A percentile compares a stretch with the other conserved stretches of the same genome.
Evolutionary conservation across 2,329 filamentous ascomycete genomes (phyloP).

Genomic region (Aspergillus oerlinghausenensis): DNA sequence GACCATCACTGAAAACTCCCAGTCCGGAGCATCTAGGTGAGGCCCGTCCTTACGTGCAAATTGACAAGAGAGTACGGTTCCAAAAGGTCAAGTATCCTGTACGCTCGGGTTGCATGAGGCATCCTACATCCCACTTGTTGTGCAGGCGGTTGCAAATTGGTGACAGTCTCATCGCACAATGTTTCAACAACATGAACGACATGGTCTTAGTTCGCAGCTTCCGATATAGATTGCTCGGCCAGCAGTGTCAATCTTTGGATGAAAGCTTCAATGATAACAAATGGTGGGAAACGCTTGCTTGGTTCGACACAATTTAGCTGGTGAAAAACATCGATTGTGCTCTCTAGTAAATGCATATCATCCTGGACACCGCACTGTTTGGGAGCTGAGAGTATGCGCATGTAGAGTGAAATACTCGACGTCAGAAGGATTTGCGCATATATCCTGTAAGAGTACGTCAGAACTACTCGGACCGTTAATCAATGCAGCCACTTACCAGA

Average conservation of each 20-base stretch:
- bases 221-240: not conserved
- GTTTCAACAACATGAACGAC: not conserved
- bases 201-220: not conserved
- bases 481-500: slow-evolving; percentile 13
- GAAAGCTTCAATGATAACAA: slow-evolving; percentile 14
- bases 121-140: not conserved
- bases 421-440: slow-evolving; percentile 20
- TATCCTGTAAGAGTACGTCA: slow-evolving; percentile 7
- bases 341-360: slow-evolving; percentile 15
- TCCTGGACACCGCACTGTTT: slow-evolving; percentile 1
- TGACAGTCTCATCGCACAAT: not conserved
- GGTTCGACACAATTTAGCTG: not conserved
- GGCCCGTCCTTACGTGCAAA: too few species aligned
- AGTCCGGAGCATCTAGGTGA: too few species aligned
- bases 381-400: slow-evolving; percentile 7
- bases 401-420: slow-evolving; percentile 15
- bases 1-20: too few species aligned
- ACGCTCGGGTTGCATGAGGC: too few species aligned
- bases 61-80: too few species aligned
- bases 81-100: not conserved
- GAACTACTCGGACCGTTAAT: not conserved
- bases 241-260: not conserved
- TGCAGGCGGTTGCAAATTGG: not conserved
- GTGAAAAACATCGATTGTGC: not conserved
- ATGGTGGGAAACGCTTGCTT: slow-evolving; percentile 10